phyloP scores from a whole-genome alignment of 73 alveolate species.

The Paramecium octaurelia region DNA sequence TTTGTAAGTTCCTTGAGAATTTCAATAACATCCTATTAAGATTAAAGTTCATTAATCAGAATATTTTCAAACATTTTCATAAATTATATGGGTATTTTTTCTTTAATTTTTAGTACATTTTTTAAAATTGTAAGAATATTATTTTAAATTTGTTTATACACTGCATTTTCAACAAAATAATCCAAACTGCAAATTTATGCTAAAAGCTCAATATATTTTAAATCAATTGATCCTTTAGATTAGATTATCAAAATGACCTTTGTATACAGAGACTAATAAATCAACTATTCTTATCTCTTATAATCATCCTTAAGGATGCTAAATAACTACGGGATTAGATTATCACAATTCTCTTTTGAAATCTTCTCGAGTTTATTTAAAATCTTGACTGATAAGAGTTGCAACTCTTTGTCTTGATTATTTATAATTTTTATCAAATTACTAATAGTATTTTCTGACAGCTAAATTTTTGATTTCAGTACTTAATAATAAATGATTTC shows the following conservation, averaged over 20 bases:
- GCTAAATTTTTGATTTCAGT: neutral
- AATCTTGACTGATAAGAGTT: neutral
- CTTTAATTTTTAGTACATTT: neutral
- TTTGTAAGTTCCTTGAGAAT: neutral
- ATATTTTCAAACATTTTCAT: neutral
- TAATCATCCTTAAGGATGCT: neutral
- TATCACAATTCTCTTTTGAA: neutral
- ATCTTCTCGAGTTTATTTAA: neutral
- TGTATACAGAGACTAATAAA: neutral
- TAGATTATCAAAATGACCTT: neutral
- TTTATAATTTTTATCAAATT: neutral
- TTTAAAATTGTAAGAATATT: neutral
- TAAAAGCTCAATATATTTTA: neutral
- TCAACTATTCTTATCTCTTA: neutral
- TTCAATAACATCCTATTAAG: neutral
- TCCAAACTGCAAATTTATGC: neutral
- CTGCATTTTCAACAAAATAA: neutral
- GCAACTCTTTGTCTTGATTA: neutral
- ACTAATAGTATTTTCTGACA: neutral
- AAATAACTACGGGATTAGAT: neutral
- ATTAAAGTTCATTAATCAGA: neutral
- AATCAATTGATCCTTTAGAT: neutral
- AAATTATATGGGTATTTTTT: neutral
- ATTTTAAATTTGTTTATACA: neutral
- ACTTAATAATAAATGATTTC: neutral